A percentile compares a stretch with the other conserved stretches of the same genome.
Evolutionary conservation across 116 monocot genomes (phyloP).

Genomic region (Trichopus zeylanicus): DNA sequence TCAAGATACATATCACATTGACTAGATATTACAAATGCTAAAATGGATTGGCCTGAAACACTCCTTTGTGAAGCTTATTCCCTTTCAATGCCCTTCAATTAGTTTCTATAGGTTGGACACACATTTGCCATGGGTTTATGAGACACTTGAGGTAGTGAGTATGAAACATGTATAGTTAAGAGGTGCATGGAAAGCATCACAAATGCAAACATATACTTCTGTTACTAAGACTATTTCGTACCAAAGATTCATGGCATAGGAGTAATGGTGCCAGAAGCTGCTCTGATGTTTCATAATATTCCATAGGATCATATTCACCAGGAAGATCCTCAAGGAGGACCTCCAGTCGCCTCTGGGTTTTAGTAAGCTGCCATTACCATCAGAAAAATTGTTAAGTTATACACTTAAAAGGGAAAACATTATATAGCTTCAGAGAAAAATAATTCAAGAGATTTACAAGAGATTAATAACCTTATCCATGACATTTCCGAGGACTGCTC

Average conservation of each 20-base stretch:
- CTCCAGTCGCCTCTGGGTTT: slow-evolving; percentile 61
- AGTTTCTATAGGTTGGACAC: too few relatives aligned
- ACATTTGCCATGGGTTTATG: too few relatives aligned
- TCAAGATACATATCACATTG: background rate
- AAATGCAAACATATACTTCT: background rate
- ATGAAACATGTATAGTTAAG: too few relatives aligned
- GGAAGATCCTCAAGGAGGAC: slow-evolving; percentile 80
- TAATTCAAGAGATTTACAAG: slow-evolving; percentile 1
- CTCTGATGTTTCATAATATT: slow-evolving; percentile 68
- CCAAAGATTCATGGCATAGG: slow-evolving; percentile 92
- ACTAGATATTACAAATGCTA: too few relatives aligned
- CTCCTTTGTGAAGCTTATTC: too few relatives aligned
- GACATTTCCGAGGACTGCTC: slow-evolving; percentile 86
- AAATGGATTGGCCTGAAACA: too few relatives aligned
- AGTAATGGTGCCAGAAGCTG: slow-evolving; percentile 88
- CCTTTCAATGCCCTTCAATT: too few relatives aligned
- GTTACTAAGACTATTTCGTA: too few relatives aligned
- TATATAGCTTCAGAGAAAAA: background rate
- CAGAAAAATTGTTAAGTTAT: background rate
- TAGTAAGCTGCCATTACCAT: slow-evolving; percentile 42
- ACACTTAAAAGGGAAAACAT: background rate
- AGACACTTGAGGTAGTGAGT: too few relatives aligned
- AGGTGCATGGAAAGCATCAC: background rate
- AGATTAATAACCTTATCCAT: slow-evolving; percentile 62
- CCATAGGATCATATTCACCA: slow-evolving; percentile 54